Conservation (phyloP, 306 rosid genomes). For the Vachellia pachyceras region DNA sequence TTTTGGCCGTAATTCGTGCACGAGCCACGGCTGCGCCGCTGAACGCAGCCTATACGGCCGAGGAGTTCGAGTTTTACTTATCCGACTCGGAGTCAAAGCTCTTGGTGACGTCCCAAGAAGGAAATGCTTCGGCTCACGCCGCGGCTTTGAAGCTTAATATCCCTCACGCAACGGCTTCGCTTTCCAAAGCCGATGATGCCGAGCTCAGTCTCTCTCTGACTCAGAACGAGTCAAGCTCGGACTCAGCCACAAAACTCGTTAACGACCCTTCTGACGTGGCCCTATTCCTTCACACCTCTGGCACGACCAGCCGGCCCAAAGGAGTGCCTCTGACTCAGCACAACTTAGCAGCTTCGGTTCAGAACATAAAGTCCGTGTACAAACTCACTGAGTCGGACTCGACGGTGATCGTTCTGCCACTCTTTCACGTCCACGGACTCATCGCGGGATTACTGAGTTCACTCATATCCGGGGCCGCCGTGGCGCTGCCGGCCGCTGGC, state of each 20-base stretch:
- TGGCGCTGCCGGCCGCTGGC: constrained; percentile 70
- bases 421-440: constrained; percentile 88
- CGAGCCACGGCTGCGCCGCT: constrained; percentile 92
- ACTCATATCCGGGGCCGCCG: constrained; percentile 64
- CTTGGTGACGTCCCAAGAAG: constrained; percentile 60
- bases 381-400: constrained; percentile 76
- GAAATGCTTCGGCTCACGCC: constrained; percentile 52
- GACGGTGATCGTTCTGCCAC: constrained; percentile 78
- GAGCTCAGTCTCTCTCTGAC: constrained; percentile 42
- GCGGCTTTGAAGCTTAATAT: constrained; percentile 72
- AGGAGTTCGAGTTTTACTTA: constrained; percentile 85
- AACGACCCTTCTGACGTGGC: constrained; percentile 78
- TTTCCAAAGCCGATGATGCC: constrained; percentile 37
- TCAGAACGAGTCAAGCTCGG: constrained; percentile 2
- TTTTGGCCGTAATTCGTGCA: constrained; percentile 77
- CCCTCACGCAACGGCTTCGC: constrained; percentile 53
- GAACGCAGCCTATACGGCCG: constrained; percentile 79
- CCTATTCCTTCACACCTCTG: constrained; percentile 95
- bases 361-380: constrained; percentile 77
- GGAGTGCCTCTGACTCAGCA: constrained; percentile 88
- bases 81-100: constrained; percentile 84
- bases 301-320: constrained; percentile 94
- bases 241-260: constrained; percentile 31
- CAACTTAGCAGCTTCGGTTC: constrained; percentile 70
- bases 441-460: constrained; percentile 74